Conservation (phyloP, 2,329 filamentous ascomycete species). For the Cladophialophora immunda region DNA sequence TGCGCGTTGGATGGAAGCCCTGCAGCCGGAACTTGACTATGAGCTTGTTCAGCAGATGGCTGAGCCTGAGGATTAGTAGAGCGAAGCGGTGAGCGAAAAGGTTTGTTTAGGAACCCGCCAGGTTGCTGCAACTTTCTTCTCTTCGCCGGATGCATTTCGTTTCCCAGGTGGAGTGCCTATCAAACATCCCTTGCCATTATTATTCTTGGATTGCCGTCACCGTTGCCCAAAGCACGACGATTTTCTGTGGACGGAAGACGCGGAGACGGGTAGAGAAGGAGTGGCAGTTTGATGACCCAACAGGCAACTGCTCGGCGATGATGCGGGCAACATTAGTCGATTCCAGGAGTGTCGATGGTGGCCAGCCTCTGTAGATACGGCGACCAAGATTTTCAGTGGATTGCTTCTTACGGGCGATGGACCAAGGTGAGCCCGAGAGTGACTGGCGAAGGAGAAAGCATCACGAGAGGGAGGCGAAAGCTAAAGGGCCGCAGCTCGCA, state of each 20-base stretch:
- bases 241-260: neutral
- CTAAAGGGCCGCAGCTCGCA: slow-evolving; percentile 7
- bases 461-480: slow-evolving; percentile 2
- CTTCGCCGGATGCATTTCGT: slow-evolving; percentile 58
- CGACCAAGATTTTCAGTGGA: slow-evolving; percentile 4
- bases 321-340: slow-evolving; percentile 3
- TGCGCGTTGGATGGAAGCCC: slow-evolving; percentile 15
- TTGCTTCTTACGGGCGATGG: slow-evolving; percentile 3
- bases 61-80: slow-evolving; percentile 7
- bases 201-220: neutral
- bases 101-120: slow-evolving; percentile 69
- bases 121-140: slow-evolving; percentile 69
- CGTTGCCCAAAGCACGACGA: neutral
- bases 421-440: slow-evolving; percentile 2
- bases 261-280: slow-evolving; percentile 1
- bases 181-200: neutral
- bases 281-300: slow-evolving; percentile 8
- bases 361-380: neutral
- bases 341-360: neutral
- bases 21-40: slow-evolving; percentile 2
- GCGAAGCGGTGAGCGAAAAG: slow-evolving; percentile 70
- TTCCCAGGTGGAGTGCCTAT: neutral
- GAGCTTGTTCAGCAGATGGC: slow-evolving; percentile 12
- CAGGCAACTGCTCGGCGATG: slow-evolving; percentile 5
- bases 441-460: slow-evolving; percentile 7